Evolutionary conservation across 192 early-diverging fungal genomes (phyloP).

Genomic region (Diversispora eburnea): DNA sequence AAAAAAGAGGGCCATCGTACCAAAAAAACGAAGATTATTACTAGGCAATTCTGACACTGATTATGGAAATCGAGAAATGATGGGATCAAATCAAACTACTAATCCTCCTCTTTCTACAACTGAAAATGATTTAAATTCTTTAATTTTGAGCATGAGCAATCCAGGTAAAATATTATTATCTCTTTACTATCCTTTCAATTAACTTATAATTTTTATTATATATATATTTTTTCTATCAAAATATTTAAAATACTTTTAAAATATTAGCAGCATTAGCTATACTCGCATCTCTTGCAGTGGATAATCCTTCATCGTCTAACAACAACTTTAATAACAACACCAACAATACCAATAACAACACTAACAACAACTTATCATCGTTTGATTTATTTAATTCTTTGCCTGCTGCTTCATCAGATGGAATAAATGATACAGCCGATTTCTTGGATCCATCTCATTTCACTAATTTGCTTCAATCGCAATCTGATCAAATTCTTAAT

Average conservation of each 20-base stretch:
- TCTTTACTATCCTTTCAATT: not conserved
- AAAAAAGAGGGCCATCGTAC: constrained; percentile 46
- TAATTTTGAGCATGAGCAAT: constrained; percentile 7
- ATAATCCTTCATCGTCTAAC: not conserved
- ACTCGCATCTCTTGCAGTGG: constrained; percentile 9
- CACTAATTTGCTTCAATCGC: not conserved
- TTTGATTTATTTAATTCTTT: constrained; percentile 23
- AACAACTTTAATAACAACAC: not conserved
- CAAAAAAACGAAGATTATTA: constrained; percentile 40
- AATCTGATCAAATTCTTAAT: not conserved
- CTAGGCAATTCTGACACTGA: constrained; percentile 6
- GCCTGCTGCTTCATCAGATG: not conserved
- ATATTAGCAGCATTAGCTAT: constrained; percentile 1
- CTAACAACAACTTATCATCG: not conserved
- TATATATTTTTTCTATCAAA: not conserved
- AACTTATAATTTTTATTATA: not conserved
- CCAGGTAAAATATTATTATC: constrained; percentile 1
- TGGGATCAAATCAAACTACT: not conserved
- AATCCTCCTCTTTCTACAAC: not conserved
- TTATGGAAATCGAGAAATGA: not conserved
- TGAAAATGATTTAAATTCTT: constrained; percentile 9
- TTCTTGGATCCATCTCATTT: not conserved
- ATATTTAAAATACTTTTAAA: not conserved
- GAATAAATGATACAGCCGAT: not conserved
- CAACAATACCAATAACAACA: too few species aligned